Percentiles rank a stretch among this genome's conserved stretches.
phyloP scores from a whole-genome alignment of 306 rosid genomes.

The Mimosa bimucronata region DNA sequence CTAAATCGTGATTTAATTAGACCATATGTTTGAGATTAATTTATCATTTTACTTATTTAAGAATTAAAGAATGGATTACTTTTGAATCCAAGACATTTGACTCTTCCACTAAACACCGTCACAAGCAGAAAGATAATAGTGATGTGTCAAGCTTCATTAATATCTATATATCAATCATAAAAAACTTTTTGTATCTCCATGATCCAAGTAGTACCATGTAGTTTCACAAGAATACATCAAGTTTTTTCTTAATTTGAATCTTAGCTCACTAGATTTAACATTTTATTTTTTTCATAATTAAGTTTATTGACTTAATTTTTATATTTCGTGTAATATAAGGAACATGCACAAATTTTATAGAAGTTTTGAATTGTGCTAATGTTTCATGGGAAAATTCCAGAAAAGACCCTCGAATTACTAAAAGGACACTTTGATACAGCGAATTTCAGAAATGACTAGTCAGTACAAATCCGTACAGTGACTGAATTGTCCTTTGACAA shows the following conservation, averaged over 20 bases:
- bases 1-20: conserved; percentile 16
- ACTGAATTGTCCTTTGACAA: too few species aligned
- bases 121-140: conserved; percentile 37
- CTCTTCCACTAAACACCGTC: conserved; percentile 70
- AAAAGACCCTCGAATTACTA: too few species aligned
- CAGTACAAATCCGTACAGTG: too few species aligned
- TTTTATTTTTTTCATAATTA: neutral
- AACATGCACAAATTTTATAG: neutral
- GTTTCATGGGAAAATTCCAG: too few species aligned
- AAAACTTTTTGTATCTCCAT: neutral
- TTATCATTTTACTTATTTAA: conserved; percentile 31
- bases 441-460: too few species aligned
- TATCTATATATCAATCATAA: neutral
- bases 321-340: neutral
- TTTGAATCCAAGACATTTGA: conserved; percentile 62
- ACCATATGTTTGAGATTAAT: conserved; percentile 18
- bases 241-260: neutral
- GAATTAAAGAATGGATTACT: conserved; percentile 53
- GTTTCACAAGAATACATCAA: neutral
- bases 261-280: neutral
- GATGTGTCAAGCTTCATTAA: conserved; percentile 44
- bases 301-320: too few species aligned
- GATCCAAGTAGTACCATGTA: neutral
- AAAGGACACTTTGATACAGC: too few species aligned
- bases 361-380: neutral